phyloP scores from a whole-genome alignment of 2,329 filamentous ascomycete genomes.

The Penicillium aurantiogriseum region DNA sequence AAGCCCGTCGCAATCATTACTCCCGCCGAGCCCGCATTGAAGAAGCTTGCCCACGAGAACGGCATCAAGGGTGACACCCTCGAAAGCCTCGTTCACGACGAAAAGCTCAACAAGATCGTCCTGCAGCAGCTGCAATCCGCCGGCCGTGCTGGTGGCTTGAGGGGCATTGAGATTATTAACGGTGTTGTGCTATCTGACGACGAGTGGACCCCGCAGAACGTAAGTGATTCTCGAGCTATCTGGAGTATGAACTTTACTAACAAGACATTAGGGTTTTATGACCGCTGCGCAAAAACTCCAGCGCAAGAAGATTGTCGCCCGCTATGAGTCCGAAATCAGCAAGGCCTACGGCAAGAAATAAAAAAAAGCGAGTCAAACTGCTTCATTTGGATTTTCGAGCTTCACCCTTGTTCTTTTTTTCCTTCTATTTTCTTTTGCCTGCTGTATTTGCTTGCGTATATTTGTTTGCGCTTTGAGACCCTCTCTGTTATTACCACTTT shows the following conservation, averaged over 20 bases:
- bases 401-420: not conserved
- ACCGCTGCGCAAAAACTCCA: constrained; percentile 73
- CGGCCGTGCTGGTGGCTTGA: constrained; percentile 37
- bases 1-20: constrained; percentile 82
- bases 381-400: constrained; percentile 6
- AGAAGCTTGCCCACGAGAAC: constrained; percentile 55
- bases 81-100: constrained; percentile 63
- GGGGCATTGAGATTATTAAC: constrained; percentile 44
- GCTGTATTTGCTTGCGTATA: constrained; percentile 1
- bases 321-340: constrained; percentile 62
- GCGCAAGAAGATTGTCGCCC: constrained; percentile 63
- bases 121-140: constrained; percentile 42
- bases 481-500: constrained; percentile 12
- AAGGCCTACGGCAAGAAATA: constrained; percentile 56
- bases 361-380: constrained; percentile 7
- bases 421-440: not conserved
- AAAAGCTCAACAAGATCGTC: constrained; percentile 42
- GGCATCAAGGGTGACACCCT: constrained; percentile 64
- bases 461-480: constrained; percentile 16
- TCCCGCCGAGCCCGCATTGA: constrained; percentile 55
- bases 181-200: constrained; percentile 47
- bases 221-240: constrained; percentile 25
- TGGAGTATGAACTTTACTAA: constrained; percentile 14
- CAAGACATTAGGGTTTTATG: constrained; percentile 55
- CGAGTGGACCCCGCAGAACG: constrained; percentile 46